These are phyloP conservation scores for Suillus clintonianus DNA, from an alignment of 768 basidiomycete species.

Conservation along the genomic window DNA sequence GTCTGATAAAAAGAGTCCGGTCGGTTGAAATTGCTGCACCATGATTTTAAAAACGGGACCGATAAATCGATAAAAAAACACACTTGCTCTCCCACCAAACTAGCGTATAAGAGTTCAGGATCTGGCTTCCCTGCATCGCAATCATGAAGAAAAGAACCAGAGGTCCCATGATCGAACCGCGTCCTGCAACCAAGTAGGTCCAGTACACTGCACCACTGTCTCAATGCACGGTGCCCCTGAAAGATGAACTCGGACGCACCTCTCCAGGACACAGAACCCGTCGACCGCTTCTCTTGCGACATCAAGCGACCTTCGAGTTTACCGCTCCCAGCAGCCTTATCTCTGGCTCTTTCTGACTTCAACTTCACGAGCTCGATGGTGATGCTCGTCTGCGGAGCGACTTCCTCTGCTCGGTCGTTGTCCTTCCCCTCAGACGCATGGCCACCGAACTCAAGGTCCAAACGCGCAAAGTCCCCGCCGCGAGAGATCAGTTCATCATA, in stretches of 20 bases:
- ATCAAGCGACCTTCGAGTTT: slow-evolving; percentile 69
- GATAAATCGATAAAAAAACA: slow-evolving; percentile 14
- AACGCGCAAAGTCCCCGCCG: slow-evolving; percentile 55
- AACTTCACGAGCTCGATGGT: slow-evolving; percentile 37
- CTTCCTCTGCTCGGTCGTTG: slow-evolving; percentile 30
- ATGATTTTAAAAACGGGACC: not conserved
- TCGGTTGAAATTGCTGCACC: slow-evolving; percentile 43
- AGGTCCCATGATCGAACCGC: slow-evolving; percentile 50
- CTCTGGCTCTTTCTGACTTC: slow-evolving; percentile 36
- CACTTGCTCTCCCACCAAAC: slow-evolving; percentile 74
- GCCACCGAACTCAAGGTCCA: slow-evolving; percentile 65
- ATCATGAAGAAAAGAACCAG: slow-evolving; percentile 49
- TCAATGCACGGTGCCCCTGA: not conserved
- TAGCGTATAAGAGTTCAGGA: slow-evolving; percentile 65
- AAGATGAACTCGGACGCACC: slow-evolving; percentile 32
- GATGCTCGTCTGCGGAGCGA: slow-evolving; percentile 7
- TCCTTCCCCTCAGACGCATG: slow-evolving; percentile 34
- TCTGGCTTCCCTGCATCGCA: slow-evolving; percentile 62
- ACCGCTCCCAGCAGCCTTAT: slow-evolving; percentile 52
- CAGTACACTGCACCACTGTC: slow-evolving; percentile 50
- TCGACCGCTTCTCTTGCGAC: slow-evolving; percentile 61
- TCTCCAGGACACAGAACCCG: slow-evolving; percentile 56
- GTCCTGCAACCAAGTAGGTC: slow-evolving; percentile 58
- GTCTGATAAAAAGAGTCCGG: slow-evolving; percentile 63
- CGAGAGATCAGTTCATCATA: slow-evolving; percentile 50